A percentile compares a stretch with the other conserved stretches of the same genome.
phyloP scores from a whole-genome alignment of 2,329 filamentous ascomycete species.

The Apiospora rasikravindrae region DNA sequence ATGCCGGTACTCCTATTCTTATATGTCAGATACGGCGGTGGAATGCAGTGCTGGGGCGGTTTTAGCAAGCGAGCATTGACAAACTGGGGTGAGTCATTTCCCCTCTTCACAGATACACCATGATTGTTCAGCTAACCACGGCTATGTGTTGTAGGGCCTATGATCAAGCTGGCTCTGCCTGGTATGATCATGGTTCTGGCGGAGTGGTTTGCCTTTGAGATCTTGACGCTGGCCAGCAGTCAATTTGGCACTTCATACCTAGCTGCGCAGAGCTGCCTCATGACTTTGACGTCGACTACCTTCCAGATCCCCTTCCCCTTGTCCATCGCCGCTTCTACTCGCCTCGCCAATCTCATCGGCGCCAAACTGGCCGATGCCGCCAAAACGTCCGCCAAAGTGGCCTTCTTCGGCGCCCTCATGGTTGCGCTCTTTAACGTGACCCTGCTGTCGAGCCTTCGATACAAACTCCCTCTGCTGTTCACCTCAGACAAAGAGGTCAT shows the following conservation, averaged over 20 bases:
- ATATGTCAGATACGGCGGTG: constrained; percentile 75
- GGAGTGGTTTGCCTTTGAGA: constrained; percentile 91
- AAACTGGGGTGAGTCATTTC: constrained; percentile 66
- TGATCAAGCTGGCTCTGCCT: constrained; percentile 85
- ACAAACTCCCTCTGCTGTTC: constrained; percentile 78
- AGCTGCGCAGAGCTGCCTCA: constrained; percentile 86
- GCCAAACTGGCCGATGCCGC: constrained; percentile 82
- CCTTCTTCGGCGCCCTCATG: constrained; percentile 67
- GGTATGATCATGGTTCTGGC: constrained; percentile 94
- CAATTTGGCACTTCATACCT: constrained; percentile 80
- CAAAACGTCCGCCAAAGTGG: constrained; percentile 78
- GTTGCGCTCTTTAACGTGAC: constrained; percentile 82
- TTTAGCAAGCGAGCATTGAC: constrained; percentile 71
- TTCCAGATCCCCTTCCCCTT: constrained; percentile 94
- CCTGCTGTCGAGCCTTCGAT: constrained; percentile 70
- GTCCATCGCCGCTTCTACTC: constrained; percentile 84
- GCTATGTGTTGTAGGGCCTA: constrained; percentile 54
- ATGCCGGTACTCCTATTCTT: constrained; percentile 74
- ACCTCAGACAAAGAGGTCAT: constrained; percentile 76
- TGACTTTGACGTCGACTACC: constrained; percentile 77
- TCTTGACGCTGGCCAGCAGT: constrained; percentile 81
- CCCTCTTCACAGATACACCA: not conserved
- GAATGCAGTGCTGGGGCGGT: constrained; percentile 80
- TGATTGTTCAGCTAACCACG: not conserved
- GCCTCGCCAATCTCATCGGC: constrained; percentile 90